phyloP scores from a whole-genome alignment of 2,329 filamentous ascomycete genomes.

The Diaporthe eres region DNA sequence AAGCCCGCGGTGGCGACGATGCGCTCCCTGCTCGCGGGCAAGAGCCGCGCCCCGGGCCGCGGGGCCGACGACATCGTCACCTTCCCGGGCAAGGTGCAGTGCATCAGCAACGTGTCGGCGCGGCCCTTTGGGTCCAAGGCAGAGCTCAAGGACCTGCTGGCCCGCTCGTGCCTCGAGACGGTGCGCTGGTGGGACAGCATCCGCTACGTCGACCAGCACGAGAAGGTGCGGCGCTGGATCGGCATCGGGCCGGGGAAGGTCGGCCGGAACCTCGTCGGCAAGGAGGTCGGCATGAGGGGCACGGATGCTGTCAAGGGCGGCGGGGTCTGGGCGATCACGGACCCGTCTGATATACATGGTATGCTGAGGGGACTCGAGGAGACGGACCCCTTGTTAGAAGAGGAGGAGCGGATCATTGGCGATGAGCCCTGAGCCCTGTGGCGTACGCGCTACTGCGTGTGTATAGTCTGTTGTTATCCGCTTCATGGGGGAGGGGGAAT shows the following conservation, averaged over 20 bases:
- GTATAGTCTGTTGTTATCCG: background rate
- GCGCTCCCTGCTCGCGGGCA: constrained; percentile 74
- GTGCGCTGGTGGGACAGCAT: constrained; percentile 97
- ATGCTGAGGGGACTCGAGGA: constrained; percentile 76
- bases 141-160: constrained; percentile 83
- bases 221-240: constrained; percentile 86
- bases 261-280: constrained; percentile 91
- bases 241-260: constrained; percentile 96
- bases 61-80: constrained; percentile 76
- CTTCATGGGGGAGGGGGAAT: background rate
- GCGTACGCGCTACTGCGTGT: background rate
- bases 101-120: constrained; percentile 89
- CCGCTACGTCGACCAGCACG: constrained; percentile 86
- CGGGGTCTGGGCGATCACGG: constrained; percentile 92
- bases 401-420: constrained; percentile 55
- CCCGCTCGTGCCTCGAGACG: constrained; percentile 89
- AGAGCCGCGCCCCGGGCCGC: constrained; percentile 66
- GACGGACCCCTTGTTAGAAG: constrained; percentile 68
- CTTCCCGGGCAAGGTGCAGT: constrained; percentile 82
- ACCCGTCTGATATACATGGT: constrained; percentile 82
- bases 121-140: constrained; percentile 80
- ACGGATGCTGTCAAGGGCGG: constrained; percentile 86
- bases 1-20: constrained; percentile 84
- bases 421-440: constrained; percentile 27
- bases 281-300: constrained; percentile 90